Evolutionary conservation across 2,329 filamentous ascomycete species (phyloP).

Genomic region (Zopfia rhizophila): DNA sequence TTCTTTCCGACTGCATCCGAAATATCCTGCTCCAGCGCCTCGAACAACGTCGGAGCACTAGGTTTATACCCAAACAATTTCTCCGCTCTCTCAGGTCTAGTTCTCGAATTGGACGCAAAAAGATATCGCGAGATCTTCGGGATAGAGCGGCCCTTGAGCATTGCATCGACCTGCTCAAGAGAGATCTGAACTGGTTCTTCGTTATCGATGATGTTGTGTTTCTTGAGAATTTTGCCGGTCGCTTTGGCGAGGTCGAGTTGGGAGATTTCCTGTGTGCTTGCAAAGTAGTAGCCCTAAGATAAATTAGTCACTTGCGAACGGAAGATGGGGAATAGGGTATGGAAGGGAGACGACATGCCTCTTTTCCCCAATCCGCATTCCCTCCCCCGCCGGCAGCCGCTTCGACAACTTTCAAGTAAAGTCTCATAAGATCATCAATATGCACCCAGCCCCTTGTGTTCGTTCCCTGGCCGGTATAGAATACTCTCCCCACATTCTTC

Average conservation of each 20-base stretch:
- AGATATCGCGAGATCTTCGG: constrained; percentile 44
- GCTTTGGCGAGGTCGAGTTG: constrained; percentile 40
- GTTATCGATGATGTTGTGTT: constrained; percentile 32
- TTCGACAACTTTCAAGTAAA: constrained; percentile 66
- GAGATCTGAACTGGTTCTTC: constrained; percentile 34
- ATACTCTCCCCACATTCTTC: constrained; percentile 53
- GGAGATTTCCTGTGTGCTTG: constrained; percentile 48
- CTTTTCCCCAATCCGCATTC: constrained; percentile 67
- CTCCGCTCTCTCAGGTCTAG: constrained; percentile 63
- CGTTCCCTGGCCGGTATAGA: constrained; percentile 65
- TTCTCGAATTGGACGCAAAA: constrained; percentile 65
- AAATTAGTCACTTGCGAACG: constrained; percentile 4
- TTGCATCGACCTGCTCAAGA: constrained; percentile 38
- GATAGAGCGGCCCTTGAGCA: constrained; percentile 29
- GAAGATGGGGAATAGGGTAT: not conserved
- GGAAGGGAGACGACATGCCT: too few species aligned
- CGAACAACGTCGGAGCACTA: constrained; percentile 59
- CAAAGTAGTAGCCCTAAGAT: constrained; percentile 60
- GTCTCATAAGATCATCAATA: constrained; percentile 67
- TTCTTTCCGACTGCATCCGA: constrained; percentile 24
- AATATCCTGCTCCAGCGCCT: constrained; percentile 45
- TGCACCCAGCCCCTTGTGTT: constrained; percentile 65
- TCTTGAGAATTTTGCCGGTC: constrained; percentile 37
- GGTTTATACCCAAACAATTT: constrained; percentile 68
- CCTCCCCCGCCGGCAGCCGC: constrained; percentile 55